Evolutionary conservation across 1,284 basidiomycete genomes (phyloP), one percentile per base, ranked within the genome.

Genomic region (Austropuccinia psidii): DNA sequence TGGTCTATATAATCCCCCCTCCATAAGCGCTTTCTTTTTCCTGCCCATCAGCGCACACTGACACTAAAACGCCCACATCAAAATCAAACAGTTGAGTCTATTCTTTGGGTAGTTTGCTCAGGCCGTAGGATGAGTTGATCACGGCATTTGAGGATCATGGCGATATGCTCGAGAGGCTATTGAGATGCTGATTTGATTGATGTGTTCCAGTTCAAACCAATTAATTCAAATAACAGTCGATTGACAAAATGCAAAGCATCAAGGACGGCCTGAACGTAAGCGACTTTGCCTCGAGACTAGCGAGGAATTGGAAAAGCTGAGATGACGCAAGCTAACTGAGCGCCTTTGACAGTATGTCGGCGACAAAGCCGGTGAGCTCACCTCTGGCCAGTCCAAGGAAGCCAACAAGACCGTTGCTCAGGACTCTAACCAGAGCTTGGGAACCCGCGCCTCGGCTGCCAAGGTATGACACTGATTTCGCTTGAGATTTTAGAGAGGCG

Each of bases 371-470:
- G 58, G 74, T 60, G 65, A 66, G 47, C 60, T 72, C 35, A 68
- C 39, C 35, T 52, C 72, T 49, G 45, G 49, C 15, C 73, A 75
- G 43, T 78, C 78, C 47, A 77, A 77, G 73, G 77, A 77, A 67
- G 77, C 76, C 43, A 76, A 78, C 78, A 78, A 76, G 75, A 52
- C 75, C 29, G 72, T 76, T 57, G 77, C 78, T 47, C 77, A 78
- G 76, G 74, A 77, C 74, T 68, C 68, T 41, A 57, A 77, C 68
- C 74, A 75, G 41, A 72, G 73, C 49, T 27, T 78, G 50, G 61
- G 73, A 31, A 75, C 75, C 35, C 76, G 77, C 35, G 70, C 75
- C 35, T 50, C 69, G 4, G 77, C 77, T 39, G 77, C 69, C 50
- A 74, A 61, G 57, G 69, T 72, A 49, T 43, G 55, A 52, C 35